Evolutionary conservation across 345 rosid genomes (phyloP).

Genomic region (Stellera chamaejasme): DNA sequence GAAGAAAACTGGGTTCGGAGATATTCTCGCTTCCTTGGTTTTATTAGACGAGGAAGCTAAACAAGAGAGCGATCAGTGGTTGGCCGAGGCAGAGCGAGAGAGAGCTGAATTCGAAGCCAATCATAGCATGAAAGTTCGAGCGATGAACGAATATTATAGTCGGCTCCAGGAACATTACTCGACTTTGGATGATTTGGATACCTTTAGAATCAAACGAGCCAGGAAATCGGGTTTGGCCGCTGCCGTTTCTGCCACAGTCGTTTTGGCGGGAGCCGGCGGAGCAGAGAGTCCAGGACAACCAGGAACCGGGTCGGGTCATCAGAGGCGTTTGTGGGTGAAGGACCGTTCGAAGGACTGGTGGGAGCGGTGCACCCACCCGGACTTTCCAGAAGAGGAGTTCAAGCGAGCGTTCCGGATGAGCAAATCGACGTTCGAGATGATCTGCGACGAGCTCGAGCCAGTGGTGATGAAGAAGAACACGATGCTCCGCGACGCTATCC

Average conservation of each 20-base stretch:
- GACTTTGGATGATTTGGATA: constrained; percentile 24
- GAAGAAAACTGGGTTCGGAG: constrained; percentile 19
- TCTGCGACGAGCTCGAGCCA: constrained; percentile 64
- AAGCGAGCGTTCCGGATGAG: constrained; percentile 70
- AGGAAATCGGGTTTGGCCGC: constrained; percentile 22
- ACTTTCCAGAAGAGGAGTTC: constrained; percentile 67
- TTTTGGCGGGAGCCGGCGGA: constrained; percentile 7
- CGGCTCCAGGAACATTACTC: constrained; percentile 31
- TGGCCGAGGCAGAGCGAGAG: constrained; percentile 28
- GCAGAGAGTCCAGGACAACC: not conserved
- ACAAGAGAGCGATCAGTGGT: constrained; percentile 32
- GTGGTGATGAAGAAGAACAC: constrained; percentile 85
- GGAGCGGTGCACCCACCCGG: constrained; percentile 54
- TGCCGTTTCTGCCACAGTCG: constrained; percentile 15
- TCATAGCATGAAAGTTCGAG: constrained; percentile 23
- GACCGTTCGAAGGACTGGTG: constrained; percentile 87
- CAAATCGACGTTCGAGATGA: constrained; percentile 57
- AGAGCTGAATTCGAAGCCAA: constrained; percentile 36
- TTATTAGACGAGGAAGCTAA: constrained; percentile 57
- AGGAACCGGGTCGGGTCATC: constrained; percentile 23
- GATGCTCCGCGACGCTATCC: constrained; percentile 77
- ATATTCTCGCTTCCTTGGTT: constrained; percentile 43
- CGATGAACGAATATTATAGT: constrained; percentile 31
- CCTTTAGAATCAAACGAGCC: constrained; percentile 29
- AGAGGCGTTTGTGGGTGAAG: constrained; percentile 79